Conservation (phyloP, 345 rosid genomes). For the Laguncularia racemosa region DNA sequence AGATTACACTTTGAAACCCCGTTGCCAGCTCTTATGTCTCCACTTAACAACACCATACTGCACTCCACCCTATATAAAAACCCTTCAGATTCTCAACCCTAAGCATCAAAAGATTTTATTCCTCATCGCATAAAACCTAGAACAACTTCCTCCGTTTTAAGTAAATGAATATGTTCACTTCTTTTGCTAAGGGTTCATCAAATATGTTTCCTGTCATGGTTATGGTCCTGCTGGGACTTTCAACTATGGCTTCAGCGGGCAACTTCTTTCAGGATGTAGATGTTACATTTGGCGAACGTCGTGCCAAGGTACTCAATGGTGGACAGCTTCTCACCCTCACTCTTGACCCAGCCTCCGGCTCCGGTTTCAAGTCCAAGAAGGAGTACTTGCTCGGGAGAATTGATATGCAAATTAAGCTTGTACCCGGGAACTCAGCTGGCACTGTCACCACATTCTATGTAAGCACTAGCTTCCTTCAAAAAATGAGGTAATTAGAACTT, state of each 20-base stretch:
- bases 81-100: too few species aligned
- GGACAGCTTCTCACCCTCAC: slow-evolving; percentile 49
- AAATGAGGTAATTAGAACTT: neutral
- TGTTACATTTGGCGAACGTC: slow-evolving; percentile 49
- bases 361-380: slow-evolving; percentile 49
- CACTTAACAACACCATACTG: too few species aligned
- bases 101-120: too few species aligned
- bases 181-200: neutral
- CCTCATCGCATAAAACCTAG: too few species aligned
- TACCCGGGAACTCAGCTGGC: slow-evolving; percentile 55
- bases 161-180: neutral
- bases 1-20: too few species aligned
- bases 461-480: neutral
- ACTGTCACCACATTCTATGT: slow-evolving; percentile 44
- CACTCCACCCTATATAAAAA: too few species aligned
- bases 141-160: too few species aligned
- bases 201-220: neutral
- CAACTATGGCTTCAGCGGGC: slow-evolving; percentile 12
- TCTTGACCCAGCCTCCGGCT: slow-evolving; percentile 43
- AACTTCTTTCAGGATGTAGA: slow-evolving; percentile 33
- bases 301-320: slow-evolving; percentile 39
- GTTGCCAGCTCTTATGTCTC: too few species aligned
- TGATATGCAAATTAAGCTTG: slow-evolving; percentile 41
- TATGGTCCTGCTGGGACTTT: neutral
- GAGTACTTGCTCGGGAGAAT: slow-evolving; percentile 41